A percentile compares a stretch with the other conserved stretches of the same genome.
These are phyloP conservation scores for Trichoderma sp. DNA, from an alignment of 2,329 filamentous ascomycete genomes.

Conservation along the genomic window DNA sequence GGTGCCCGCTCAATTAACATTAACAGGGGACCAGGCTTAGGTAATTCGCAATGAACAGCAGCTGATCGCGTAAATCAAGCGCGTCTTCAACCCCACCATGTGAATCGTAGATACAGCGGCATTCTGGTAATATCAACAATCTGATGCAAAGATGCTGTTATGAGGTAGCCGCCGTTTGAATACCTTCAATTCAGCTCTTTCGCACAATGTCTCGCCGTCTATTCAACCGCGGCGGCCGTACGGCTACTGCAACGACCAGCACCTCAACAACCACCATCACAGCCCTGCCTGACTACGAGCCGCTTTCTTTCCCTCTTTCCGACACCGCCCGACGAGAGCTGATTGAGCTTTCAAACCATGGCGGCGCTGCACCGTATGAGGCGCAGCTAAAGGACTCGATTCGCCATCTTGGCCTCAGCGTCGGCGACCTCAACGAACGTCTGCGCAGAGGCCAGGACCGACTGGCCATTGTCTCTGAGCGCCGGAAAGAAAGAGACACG, in stretches of 20 bases:
- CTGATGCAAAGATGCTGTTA: neutral
- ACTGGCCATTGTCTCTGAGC: slow-evolving; percentile 38
- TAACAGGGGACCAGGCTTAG: neutral
- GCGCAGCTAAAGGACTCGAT: slow-evolving; percentile 49
- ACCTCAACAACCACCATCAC: slow-evolving; percentile 30
- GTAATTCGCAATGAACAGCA: neutral
- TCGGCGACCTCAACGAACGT: slow-evolving; percentile 54
- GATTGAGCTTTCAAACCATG: slow-evolving; percentile 45
- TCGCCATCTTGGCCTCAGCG: slow-evolving; percentile 46
- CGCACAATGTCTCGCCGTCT: slow-evolving; percentile 39
- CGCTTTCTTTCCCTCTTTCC: slow-evolving; percentile 49
- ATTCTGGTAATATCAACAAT: neutral
- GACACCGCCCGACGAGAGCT: slow-evolving; percentile 43
- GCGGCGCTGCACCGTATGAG: slow-evolving; percentile 46
- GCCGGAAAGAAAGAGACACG: slow-evolving; percentile 41
- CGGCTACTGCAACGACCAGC: slow-evolving; percentile 26
- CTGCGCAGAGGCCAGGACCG: slow-evolving; percentile 41
- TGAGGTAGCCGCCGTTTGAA: neutral
- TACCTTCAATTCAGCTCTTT: neutral
- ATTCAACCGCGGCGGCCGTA: slow-evolving; percentile 32
- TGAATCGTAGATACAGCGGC: neutral
- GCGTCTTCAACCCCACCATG: slow-evolving; percentile 20
- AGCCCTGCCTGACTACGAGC: slow-evolving; percentile 52
- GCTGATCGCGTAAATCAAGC: slow-evolving; percentile 1
- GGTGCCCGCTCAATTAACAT: neutral